A percentile compares a stretch with the other conserved stretches of the same genome.
Conservation (phyloP, 768 basidiomycete genomes). For the Mycena vitilis region DNA sequence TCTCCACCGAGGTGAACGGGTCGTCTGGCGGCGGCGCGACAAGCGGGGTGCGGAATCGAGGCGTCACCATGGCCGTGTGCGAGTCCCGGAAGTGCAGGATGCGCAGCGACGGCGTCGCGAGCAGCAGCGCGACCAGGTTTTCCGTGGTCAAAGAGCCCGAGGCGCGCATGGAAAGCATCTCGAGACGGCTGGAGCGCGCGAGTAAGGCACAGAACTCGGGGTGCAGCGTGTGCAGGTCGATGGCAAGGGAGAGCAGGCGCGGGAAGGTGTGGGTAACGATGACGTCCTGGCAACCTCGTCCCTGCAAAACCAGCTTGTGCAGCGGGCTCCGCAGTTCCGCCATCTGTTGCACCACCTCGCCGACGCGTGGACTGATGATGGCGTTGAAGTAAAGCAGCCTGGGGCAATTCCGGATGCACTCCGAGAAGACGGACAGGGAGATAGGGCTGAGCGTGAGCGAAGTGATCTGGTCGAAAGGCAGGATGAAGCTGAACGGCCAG, state of each 20-base stretch:
- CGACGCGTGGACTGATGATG: neutral
- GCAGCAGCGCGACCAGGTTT: slow-evolving; percentile 23
- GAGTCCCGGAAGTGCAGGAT: slow-evolving; percentile 25
- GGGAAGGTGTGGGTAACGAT: slow-evolving; percentile 21
- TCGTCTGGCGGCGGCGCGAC: slow-evolving; percentile 9
- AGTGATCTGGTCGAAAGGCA: slow-evolving; percentile 31
- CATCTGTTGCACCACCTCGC: neutral
- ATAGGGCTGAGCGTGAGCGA: slow-evolving; percentile 27
- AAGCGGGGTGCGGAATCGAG: slow-evolving; percentile 7
- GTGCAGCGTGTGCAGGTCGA: slow-evolving; percentile 1
- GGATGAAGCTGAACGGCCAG: slow-evolving; percentile 21
- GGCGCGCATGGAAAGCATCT: slow-evolving; percentile 26
- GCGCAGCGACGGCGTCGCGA: slow-evolving; percentile 28
- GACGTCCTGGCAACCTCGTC: slow-evolving; percentile 11
- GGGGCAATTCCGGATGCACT: slow-evolving; percentile 27
- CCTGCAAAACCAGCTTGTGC: slow-evolving; percentile 27
- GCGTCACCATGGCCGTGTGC: slow-evolving; percentile 21
- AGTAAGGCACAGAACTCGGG: slow-evolving; percentile 28
- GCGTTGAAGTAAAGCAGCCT: slow-evolving; percentile 30
- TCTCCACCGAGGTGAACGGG: slow-evolving; percentile 10
- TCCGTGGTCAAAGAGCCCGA: slow-evolving; percentile 2
- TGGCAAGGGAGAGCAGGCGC: slow-evolving; percentile 11
- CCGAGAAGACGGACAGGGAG: slow-evolving; percentile 24
- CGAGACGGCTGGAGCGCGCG: slow-evolving; percentile 24
- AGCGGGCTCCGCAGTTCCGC: slow-evolving; percentile 17